Base-by-base conservation (phyloP, 208 protist genomes). In the Crithidia bombi region DNA sequence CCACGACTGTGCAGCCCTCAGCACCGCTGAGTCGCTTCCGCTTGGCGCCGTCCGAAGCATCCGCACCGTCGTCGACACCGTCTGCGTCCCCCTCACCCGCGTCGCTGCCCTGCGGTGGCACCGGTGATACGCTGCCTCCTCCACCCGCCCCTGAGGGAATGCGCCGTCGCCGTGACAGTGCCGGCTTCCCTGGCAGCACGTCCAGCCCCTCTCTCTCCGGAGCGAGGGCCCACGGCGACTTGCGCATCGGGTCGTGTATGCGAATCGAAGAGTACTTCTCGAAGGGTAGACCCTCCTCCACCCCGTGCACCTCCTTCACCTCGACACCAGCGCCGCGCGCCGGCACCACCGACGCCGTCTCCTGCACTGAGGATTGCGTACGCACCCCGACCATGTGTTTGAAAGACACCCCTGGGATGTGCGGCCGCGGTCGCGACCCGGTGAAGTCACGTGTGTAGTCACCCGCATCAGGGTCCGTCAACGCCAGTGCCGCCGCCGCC, bases 151-250 rank as follows among this genome's bases (percentile, higher is more conserved):
- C 26, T 5, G 38, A 23, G 19, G 71, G 46, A 38, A 76, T 65
- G 64, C 71, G 71, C 3, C 82, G 82, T 17, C 78, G 77, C 23
- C 71, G 62, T 19, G 71, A 55, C 21, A 77, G 51, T 1, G 76
- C 72, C 4, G 81, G 58, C 36, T 57, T 66, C 3, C 81, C 81
- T 11, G 81, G 81, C 30, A 86, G 72, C 46, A 75, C 63, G 19
- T 57, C 36, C 3, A 79, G 23, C 14, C 47, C 54, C 17, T 79
- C 67, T 15, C 78, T 49, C 32, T 70, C 78, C 52, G 89, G 86
- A 19, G 81, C 87, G 44, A 88, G 65, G 10, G 89, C 85, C 86
- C 89, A 94, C 32, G 89, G 81, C 14, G 89, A 94, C 26, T 86
- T 86, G 36, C 75, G 81, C 25, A 69, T 59, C 23, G 86, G 83